Evolutionary conservation across 768 basidiomycete genomes (phyloP).

Genomic region (Xerocomus spinulosus): DNA sequence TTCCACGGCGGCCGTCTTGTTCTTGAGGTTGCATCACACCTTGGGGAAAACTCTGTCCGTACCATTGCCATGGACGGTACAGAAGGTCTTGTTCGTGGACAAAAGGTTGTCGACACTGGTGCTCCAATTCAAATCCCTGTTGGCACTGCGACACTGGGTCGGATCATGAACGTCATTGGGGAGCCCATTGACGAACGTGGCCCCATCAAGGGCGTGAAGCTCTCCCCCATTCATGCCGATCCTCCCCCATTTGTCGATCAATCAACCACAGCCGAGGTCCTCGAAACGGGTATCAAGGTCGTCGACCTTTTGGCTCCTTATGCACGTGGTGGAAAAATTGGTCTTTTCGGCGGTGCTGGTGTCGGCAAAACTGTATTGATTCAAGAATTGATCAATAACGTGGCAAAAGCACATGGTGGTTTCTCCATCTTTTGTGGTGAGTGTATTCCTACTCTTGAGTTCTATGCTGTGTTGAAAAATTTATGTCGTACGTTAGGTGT

Average conservation of each 20-base stretch:
- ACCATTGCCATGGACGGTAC: conserved; percentile 99
- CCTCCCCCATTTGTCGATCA: conserved; percentile 98
- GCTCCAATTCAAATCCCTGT: conserved; percentile 96
- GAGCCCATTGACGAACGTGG: conserved; percentile 99
- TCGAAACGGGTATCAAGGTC: conserved; percentile 99
- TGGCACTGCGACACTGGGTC: conserved; percentile 89
- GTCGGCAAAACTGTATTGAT: conserved; percentile 99
- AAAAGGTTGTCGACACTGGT: conserved; percentile 96
- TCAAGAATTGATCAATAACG: conserved; percentile 99
- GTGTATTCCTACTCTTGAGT: conserved; percentile 18
- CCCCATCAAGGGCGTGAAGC: conserved; percentile 93
- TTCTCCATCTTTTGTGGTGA: conserved; percentile 98
- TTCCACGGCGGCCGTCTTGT: conserved; percentile 95
- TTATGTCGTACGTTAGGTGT: conserved; percentile 58
- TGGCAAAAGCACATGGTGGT: conserved; percentile 99
- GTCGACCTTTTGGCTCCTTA: conserved; percentile 99
- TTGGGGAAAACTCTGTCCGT: conserved; percentile 98
- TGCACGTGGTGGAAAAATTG: conserved; percentile 99
- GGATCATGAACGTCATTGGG: conserved; percentile 99
- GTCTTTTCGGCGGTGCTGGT: conserved; percentile 99
- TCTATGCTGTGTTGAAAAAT: conserved; percentile 7
- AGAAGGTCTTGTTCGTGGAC: conserved; percentile 98
- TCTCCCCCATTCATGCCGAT: conserved; percentile 92
- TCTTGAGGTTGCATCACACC: conserved; percentile 96
- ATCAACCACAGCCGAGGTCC: conserved; percentile 96